phyloP scores from a whole-genome alignment of 345 rosid genomes.

The Salix exigua region DNA sequence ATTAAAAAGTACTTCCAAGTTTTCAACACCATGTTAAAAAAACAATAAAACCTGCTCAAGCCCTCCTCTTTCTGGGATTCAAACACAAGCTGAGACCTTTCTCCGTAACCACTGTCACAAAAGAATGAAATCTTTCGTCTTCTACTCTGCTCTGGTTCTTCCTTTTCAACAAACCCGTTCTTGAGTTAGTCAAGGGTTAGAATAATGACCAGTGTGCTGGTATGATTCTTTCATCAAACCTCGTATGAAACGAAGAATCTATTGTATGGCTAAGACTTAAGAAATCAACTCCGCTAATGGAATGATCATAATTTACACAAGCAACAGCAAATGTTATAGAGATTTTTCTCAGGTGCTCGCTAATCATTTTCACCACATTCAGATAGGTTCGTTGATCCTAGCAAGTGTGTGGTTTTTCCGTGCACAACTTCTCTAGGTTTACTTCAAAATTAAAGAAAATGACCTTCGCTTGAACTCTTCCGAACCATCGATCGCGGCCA shows the following conservation, averaged over 20 bases:
- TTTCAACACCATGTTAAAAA: too few relatives aligned
- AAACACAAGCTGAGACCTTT: not conserved
- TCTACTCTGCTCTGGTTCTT: not conserved
- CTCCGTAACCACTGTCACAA: not conserved
- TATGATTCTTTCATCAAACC: not conserved
- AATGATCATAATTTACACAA: too few relatives aligned
- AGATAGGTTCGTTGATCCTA: not conserved
- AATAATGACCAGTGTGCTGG: too few relatives aligned
- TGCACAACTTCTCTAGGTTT: slow-evolving; percentile 3
- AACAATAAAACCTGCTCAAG: not conserved
- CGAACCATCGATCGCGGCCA: not conserved
- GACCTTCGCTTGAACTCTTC: not conserved
- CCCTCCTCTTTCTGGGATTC: not conserved
- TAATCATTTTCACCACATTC: not conserved
- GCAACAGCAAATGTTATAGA: too few relatives aligned
- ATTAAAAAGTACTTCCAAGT: too few relatives aligned
- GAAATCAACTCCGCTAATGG: too few relatives aligned
- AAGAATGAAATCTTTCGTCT: not conserved
- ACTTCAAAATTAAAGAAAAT: not conserved
- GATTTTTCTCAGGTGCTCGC: not conserved
- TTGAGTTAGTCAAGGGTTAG: not conserved
- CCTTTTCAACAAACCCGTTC: not conserved
- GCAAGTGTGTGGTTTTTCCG: not conserved
- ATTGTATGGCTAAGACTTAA: too few relatives aligned
- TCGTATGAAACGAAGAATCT: not conserved